phyloP scores from a whole-genome alignment of 371 early-diverging fungal genomes.

The Mortierella sp. region DNA sequence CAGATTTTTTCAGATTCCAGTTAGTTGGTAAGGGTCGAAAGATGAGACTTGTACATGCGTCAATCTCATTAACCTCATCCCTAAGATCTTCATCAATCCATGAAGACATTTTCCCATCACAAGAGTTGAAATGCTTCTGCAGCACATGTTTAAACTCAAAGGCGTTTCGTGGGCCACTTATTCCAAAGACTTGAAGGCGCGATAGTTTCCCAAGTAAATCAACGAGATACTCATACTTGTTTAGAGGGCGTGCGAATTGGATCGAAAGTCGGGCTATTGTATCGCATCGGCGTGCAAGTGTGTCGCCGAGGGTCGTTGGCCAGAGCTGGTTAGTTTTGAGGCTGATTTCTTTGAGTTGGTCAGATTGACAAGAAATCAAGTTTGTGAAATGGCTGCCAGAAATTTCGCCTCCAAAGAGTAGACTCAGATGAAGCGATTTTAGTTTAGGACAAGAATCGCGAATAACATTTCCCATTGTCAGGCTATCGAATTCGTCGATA shows the following conservation, averaged over 20 bases:
- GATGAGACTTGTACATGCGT: neutral
- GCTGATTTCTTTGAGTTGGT: too few species aligned
- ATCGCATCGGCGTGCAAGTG: neutral
- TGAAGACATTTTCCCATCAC: neutral
- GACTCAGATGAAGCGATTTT: neutral
- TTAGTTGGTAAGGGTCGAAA: neutral
- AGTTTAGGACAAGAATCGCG: slow-evolving; percentile 1
- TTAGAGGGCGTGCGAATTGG: neutral
- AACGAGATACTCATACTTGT: neutral
- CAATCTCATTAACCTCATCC: neutral
- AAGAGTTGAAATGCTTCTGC: neutral
- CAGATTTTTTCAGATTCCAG: neutral
- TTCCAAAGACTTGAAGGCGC: neutral
- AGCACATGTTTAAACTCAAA: neutral
- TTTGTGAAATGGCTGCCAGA: neutral
- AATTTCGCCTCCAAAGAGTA: neutral
- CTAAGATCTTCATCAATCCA: neutral
- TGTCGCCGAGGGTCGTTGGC: neutral
- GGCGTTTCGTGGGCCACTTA: neutral
- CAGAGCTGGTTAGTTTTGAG: neutral
- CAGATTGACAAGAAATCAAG: neutral
- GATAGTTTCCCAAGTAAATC: neutral
- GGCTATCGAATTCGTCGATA: slow-evolving; percentile 1
- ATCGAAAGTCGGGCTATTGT: neutral
- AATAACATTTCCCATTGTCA: neutral